Evolutionary conservation across 306 rosid genomes (phyloP).

Genomic region (Prunus armeniaca): DNA sequence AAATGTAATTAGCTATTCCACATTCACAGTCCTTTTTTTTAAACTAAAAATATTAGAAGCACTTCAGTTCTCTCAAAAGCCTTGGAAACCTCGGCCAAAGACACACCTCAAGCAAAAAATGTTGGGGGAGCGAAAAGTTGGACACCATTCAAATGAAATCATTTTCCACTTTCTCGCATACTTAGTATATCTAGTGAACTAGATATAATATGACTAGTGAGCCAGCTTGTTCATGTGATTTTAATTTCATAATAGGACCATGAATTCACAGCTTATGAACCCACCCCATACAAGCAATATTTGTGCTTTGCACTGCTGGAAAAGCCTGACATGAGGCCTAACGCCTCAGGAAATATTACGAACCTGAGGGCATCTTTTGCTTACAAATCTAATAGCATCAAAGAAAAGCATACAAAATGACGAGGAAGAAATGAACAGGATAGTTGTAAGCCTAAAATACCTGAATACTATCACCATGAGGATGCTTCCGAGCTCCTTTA

Average conservation of each 20-base stretch:
- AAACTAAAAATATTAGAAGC: background rate
- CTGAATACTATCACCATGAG: conserved; percentile 50
- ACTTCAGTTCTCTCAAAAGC: background rate
- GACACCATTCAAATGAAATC: background rate
- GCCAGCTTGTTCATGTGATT: too few relatives aligned
- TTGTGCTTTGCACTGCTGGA: background rate
- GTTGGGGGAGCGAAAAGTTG: background rate
- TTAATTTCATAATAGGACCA: background rate
- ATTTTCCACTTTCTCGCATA: background rate
- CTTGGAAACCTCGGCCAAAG: background rate
- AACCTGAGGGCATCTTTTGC: background rate
- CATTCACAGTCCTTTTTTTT: conserved; percentile 4
- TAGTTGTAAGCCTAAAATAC: conserved; percentile 29
- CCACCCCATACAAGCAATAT: background rate
- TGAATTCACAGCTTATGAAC: background rate
- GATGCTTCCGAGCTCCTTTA: conserved; percentile 61
- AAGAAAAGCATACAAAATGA: background rate
- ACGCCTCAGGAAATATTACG: background rate
- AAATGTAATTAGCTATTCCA: background rate
- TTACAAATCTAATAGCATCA: background rate
- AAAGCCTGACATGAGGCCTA: background rate
- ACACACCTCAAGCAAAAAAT: background rate
- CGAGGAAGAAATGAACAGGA: background rate
- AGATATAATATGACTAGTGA: too few relatives aligned
- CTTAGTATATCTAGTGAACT: background rate